Conservation (phyloP, 345 rosid species). For the Eutrema heterophyllum region DNA sequence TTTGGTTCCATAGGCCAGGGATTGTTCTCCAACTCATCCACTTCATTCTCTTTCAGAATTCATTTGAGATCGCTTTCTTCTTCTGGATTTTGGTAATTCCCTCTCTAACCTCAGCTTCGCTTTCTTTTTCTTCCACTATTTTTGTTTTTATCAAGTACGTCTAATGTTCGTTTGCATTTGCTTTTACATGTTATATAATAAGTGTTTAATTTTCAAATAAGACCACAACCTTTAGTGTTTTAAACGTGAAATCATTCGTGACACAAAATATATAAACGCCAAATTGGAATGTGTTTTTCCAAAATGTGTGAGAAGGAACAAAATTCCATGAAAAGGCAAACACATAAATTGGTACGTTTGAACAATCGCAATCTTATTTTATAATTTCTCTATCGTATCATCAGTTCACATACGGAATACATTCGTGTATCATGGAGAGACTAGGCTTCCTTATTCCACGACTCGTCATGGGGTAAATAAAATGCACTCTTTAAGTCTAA, state of each 20-base stretch:
- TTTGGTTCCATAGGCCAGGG: conserved; percentile 60
- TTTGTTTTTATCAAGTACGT: no score
- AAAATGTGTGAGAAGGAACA: no score
- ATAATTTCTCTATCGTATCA: conserved; percentile 2
- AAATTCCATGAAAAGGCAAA: no score
- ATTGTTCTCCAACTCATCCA: conserved; percentile 63
- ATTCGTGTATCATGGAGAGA: conserved; percentile 81
- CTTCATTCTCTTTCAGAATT: conserved; percentile 75
- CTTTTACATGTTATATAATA: no score
- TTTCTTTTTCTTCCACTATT: neutral
- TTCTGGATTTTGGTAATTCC: conserved; percentile 72
- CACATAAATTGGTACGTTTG: neutral
- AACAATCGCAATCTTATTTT: neutral
- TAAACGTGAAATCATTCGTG: no score
- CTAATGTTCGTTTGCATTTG: no score
- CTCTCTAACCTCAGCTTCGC: neutral
- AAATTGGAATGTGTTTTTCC: no score
- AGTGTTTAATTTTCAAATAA: no score
- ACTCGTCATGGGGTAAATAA: conserved; percentile 65
- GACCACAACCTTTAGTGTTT: no score
- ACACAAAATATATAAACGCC: no score
- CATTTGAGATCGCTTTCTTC: conserved; percentile 86
- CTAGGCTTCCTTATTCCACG: conserved; percentile 58
- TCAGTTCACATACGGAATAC: conserved; percentile 64
- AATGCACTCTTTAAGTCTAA: neutral